phyloP scores from a whole-genome alignment of 2,329 filamentous ascomycete species.

The Trichoderma sp. region DNA sequence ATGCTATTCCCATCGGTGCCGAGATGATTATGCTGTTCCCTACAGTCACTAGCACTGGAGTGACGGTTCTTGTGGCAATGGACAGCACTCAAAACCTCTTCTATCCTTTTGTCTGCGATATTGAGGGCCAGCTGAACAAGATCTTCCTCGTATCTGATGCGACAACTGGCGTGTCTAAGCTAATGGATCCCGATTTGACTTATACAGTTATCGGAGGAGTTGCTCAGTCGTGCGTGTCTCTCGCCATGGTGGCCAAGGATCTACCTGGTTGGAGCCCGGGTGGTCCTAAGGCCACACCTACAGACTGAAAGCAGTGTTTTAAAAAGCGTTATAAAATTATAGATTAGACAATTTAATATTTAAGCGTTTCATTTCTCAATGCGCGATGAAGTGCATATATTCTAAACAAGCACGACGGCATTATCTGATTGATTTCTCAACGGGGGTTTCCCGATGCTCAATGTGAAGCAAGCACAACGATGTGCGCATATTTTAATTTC shows the following conservation, averaged over 20 bases:
- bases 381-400: neutral
- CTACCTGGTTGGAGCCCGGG: neutral
- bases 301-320: too few relatives aligned
- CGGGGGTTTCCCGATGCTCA: too few relatives aligned
- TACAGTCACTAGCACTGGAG: neutral
- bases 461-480: too few relatives aligned
- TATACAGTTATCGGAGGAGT: neutral
- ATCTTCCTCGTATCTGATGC: neutral
- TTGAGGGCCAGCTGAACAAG: constrained; percentile 6
- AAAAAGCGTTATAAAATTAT: neutral
- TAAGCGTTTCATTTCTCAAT: neutral
- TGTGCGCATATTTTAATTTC: too few relatives aligned
- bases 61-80: neutral
- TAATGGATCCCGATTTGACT: neutral
- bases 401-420: neutral
- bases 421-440: too few relatives aligned
- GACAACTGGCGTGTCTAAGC: neutral
- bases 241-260: constrained; percentile 3
- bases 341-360: neutral
- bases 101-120: neutral
- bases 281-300: neutral
- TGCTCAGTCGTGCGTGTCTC: neutral
- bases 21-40: neutral
- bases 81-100: neutral
- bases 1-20: neutral